Conservation (phyloP, 2,329 filamentous ascomycete species). For the Rutstroemia sp. region DNA sequence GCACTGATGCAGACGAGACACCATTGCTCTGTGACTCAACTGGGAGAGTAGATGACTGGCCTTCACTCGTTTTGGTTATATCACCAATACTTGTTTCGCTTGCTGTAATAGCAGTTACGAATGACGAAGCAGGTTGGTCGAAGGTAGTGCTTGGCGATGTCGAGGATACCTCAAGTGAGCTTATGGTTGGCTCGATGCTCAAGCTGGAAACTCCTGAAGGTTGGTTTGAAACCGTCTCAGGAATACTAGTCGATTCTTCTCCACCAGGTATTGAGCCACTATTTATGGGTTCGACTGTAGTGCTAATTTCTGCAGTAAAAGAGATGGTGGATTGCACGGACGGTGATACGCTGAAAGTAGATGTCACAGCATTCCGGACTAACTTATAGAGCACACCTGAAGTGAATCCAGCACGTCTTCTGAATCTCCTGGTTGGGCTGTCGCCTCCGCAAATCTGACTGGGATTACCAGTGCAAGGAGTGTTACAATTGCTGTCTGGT, state of each 20-base stretch:
- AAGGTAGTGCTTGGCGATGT: neutral
- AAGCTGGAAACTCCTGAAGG: neutral
- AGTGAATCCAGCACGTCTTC: neutral
- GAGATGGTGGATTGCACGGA: neutral
- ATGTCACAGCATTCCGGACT: neutral
- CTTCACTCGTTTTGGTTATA: too few relatives aligned
- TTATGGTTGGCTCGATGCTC: neutral
- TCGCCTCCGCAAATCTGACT: constrained; percentile 1
- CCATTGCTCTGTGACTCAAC: too few relatives aligned
- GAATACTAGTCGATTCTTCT: neutral
- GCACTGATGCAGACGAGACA: too few relatives aligned
- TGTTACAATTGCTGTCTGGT: neutral
- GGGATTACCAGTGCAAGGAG: neutral
- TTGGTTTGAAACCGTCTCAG: neutral
- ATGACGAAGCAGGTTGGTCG: too few relatives aligned
- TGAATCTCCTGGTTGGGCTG: neutral
- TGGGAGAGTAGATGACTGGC: too few relatives aligned
- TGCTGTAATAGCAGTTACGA: too few relatives aligned
- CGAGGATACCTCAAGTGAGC: neutral
- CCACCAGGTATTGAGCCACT: neutral
- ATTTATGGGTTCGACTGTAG: neutral
- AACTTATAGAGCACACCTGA: neutral
- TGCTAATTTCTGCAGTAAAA: neutral
- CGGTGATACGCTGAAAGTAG: neutral
- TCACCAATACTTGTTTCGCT: too few relatives aligned